These are phyloP conservation scores for Austroboletus niveus DNA, from an alignment of 1,284 basidiomycete species.

Conservation along the genomic window DNA sequence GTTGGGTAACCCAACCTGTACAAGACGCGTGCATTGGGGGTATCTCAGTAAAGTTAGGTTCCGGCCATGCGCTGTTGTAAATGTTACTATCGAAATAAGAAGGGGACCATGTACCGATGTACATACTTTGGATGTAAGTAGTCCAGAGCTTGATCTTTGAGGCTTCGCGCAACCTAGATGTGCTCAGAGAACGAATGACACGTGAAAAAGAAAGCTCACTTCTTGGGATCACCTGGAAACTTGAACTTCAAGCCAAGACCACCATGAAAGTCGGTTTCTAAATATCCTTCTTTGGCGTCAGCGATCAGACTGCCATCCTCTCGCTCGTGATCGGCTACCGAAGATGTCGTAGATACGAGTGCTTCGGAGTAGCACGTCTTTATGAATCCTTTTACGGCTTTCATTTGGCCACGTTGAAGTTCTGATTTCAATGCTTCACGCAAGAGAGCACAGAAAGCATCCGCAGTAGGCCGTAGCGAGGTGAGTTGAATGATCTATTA, in stretches of 20 bases:
- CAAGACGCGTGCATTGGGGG: conserved; percentile 93
- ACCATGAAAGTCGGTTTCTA: conserved; percentile 71
- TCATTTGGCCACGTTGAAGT: conserved; percentile 88
- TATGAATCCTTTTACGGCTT: conserved; percentile 86
- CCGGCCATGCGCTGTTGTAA: conserved; percentile 70
- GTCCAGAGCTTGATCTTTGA: conserved; percentile 98
- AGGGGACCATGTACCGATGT: background rate
- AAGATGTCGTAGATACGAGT: conserved; percentile 61
- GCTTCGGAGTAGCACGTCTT: conserved; percentile 94
- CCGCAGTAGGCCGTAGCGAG: conserved; percentile 92
- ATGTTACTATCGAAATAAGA: conserved; percentile 7
- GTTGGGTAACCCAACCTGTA: conserved; percentile 97
- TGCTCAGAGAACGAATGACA: conserved; percentile 12
- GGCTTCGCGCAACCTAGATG: conserved; percentile 80
- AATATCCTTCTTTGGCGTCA: conserved; percentile 51
- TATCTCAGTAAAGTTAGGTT: conserved; percentile 93
- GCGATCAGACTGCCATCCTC: conserved; percentile 64
- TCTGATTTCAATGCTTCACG: conserved; percentile 90
- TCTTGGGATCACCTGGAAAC: conserved; percentile 92
- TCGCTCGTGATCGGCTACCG: conserved; percentile 58
- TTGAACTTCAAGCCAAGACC: conserved; percentile 88
- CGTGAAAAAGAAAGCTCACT: conserved; percentile 47
- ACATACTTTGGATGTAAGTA: conserved; percentile 77
- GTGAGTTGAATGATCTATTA: conserved; percentile 91
- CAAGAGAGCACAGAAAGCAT: conserved; percentile 89